These are phyloP conservation scores for Dalbergia cochinchinensis DNA, from an alignment of 306 rosid species.

Conservation along the genomic window DNA sequence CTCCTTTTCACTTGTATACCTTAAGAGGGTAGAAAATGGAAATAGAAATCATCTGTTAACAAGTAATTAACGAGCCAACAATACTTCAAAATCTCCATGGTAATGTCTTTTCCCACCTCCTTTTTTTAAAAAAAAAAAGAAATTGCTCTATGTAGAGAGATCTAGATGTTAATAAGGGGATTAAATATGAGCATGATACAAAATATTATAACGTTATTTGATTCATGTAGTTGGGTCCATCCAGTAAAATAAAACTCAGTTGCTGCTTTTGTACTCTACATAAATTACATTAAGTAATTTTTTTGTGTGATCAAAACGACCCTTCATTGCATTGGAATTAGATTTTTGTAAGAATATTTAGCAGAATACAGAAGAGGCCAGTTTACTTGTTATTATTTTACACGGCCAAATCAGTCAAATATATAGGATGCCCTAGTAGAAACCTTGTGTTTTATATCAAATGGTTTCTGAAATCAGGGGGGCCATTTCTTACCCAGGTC, in stretches of 20 bases:
- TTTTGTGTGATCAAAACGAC: neutral
- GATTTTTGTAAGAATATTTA: neutral
- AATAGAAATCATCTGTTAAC: neutral
- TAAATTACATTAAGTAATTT: neutral
- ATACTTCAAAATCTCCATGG: neutral
- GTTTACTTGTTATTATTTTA: neutral
- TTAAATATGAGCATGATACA: too few species aligned
- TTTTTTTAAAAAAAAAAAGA: too few species aligned
- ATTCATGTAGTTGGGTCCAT: too few species aligned
- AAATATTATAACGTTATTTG: too few species aligned
- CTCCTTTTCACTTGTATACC: neutral
- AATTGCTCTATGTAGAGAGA: too few species aligned
- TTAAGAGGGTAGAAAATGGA: neutral
- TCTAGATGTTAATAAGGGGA: too few species aligned
- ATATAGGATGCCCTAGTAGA: constrained; percentile 17
- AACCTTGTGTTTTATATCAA: constrained; percentile 26
- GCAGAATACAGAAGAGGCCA: neutral
- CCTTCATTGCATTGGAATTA: neutral
- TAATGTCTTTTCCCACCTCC: neutral
- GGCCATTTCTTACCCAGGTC: constrained; percentile 33
- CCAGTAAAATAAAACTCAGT: too few species aligned
- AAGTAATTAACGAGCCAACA: neutral
- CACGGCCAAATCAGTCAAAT: constrained; percentile 13
- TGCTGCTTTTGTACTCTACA: too few species aligned
- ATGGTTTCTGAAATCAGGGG: constrained; percentile 24